phyloP scores from a whole-genome alignment of 2,329 filamentous ascomycete species.

The Neurospora sp. region DNA sequence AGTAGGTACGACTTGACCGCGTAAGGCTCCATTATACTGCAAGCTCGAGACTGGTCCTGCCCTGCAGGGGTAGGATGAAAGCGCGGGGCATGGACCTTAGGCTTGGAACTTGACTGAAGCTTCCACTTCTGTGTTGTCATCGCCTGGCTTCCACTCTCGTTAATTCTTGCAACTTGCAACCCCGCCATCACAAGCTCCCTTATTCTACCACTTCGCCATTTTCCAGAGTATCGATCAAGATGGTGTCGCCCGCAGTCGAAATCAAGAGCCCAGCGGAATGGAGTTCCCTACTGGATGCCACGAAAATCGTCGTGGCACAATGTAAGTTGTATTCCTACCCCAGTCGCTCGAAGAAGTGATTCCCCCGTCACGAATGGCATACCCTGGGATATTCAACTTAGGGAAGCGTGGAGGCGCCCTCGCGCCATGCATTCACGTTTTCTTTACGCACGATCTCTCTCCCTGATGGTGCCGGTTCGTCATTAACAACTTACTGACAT shows the following conservation, averaged over 20 bases:
- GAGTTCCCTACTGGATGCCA: conserved; percentile 55
- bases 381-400: background rate
- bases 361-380: conserved; percentile 11
- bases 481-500: conserved; percentile 2
- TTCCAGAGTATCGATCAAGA: conserved; percentile 3
- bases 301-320: conserved; percentile 75
- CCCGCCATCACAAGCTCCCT: background rate
- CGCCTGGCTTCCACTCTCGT: background rate
- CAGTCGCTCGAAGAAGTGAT: conserved; percentile 6
- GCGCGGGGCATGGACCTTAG: background rate
- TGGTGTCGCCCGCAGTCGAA: conserved; percentile 22
- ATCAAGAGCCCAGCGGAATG: conserved; percentile 52
- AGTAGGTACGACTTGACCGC: background rate
- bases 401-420: background rate
- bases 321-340: conserved; percentile 51
- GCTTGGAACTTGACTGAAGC: background rate
- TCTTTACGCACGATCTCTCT: background rate
- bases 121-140: background rate
- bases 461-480: background rate
- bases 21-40: background rate
- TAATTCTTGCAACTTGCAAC: conserved; percentile 3
- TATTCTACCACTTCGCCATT: background rate
- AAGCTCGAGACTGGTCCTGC: background rate
- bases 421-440: background rate
- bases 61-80: background rate